Evolutionary conservation across 2,329 filamentous ascomycete species (phyloP), one percentile per base, ranked within the genome.

Genomic region (Dryadomyces quercus-mongolicae): DNA sequence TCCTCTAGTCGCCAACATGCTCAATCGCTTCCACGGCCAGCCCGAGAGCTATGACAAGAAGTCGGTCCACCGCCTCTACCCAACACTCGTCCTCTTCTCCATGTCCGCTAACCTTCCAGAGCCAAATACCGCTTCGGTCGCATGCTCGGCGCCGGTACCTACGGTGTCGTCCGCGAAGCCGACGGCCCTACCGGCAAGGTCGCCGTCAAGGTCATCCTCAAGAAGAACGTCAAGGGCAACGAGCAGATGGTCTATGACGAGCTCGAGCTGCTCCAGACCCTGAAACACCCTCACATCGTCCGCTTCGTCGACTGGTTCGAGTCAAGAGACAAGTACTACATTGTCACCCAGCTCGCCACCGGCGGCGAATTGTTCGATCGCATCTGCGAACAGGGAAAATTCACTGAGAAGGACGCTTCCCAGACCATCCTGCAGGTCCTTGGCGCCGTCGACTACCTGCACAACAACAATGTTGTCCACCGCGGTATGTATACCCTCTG

Each of bases 161-260:
- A 98, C 77, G 93, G 93, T 66, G 95, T 98, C 65, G 93, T 98
- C 65, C 84, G 93, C 63, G 93, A 98, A 72, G 93, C 93, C 57
- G 90, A 96, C 58, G 81, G 88, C 62, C 82, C 85, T 45, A 78
- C 80, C 20, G 88, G 89, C 68, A 81, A 95, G 76, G 91, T 95
- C 57, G 93, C 93, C 44, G 81, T 98, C 71, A 98, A 98, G 78
- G 97, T 98, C 68, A 98, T 98, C 70, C 76, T 97, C 65, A 98
- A 98, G 81, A 96, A 95, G 76, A 97, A 95, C 71, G 92, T 98
- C 67, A 94, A 91, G 69, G 92, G 91, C 60, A 97, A 97, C 64
- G 93, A 98, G 75, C 83, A 86, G 69, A 98, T 98, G 93, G 93
- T 98, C 44, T 93, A 95, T 68, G 93, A 98, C 69, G 93, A 98